Evolutionary conservation across 2,329 filamentous ascomycete species (phyloP), one percentile per base, ranked within the genome.

Genomic region (Alternaria viburni): DNA sequence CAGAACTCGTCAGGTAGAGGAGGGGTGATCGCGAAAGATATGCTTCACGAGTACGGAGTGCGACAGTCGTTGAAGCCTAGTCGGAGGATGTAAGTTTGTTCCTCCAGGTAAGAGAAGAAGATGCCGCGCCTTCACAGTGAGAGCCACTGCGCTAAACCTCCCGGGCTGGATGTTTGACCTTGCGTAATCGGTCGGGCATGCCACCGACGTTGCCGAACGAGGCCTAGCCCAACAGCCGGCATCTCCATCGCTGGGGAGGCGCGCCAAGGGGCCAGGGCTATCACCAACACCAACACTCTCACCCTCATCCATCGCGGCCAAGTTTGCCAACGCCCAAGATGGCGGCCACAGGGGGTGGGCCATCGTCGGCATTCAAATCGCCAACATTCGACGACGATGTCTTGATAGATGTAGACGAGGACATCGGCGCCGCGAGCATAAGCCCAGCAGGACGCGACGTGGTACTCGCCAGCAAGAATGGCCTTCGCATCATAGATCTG

Each of bases 391-490:
- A 93, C 71, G 88, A 90, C 67, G 91, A 96, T 80, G 90, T 91
- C 56, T 92, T 90, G 2, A 94, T 97, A 70, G 89, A 92, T 73
- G 91, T 97, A 55, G 90, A 94, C 63, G 87, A 89, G 68, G 74
- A 78, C 30, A 93, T 97, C 56, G 93, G 93, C 51, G 96, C 95
- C 6, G 94, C 95, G 71, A 95, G 93, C 63, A 97, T 97, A 80
- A 96, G 94, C 19, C 94, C 94, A 3, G 94, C 91, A 64, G 93
- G 95, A 52, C 88, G 95, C 72, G 95, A 97, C 82, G 89, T 97
- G 60, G 94, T 95, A 36, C 85, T 97, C 67, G 95, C 93, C 68
- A 90, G 89, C 54, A 93, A 92, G 57, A 91, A 96, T 74, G 94
- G 94, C 50, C 86, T 97, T 59, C 91, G 95, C 76, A 93, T 97